Percentiles rank a stretch among this genome's conserved stretches.
Evolutionary conservation across 1,284 basidiomycete genomes (phyloP).

Genomic region (Termitomyces sp.): DNA sequence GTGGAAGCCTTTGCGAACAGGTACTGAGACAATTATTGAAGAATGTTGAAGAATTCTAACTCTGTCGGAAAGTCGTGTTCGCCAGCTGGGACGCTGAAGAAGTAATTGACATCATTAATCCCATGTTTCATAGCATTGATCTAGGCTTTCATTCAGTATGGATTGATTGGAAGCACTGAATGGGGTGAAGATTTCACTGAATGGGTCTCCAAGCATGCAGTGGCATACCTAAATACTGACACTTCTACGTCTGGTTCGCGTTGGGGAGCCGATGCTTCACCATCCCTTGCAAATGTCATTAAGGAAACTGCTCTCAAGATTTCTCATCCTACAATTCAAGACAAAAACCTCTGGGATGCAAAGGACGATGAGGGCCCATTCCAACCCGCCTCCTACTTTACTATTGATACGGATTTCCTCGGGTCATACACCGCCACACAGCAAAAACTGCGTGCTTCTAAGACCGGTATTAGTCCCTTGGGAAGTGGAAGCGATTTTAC

Average conservation of each 20-base stretch:
- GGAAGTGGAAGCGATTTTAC: slow-evolving; percentile 68
- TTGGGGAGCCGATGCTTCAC: slow-evolving; percentile 54
- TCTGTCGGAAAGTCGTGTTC: slow-evolving; percentile 50
- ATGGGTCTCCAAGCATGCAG: slow-evolving; percentile 75
- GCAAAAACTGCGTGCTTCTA: slow-evolving; percentile 19
- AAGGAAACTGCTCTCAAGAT: slow-evolving; percentile 62
- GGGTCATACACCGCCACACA: slow-evolving; percentile 21
- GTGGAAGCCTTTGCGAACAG: slow-evolving; percentile 87
- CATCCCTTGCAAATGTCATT: slow-evolving; percentile 78
- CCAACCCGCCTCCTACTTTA: slow-evolving; percentile 19
- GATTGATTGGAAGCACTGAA: slow-evolving; percentile 84
- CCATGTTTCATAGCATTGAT: slow-evolving; percentile 3
- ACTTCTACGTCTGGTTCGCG: slow-evolving; percentile 63
- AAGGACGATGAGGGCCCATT: slow-evolving; percentile 51
- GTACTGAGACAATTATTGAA: slow-evolving; percentile 18
- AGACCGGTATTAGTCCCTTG: slow-evolving; percentile 32
- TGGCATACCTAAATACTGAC: slow-evolving; percentile 87
- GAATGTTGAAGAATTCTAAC: background rate
- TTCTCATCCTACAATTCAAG: slow-evolving; percentile 54
- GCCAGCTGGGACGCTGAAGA: slow-evolving; percentile 95
- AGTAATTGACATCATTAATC: slow-evolving; percentile 29
- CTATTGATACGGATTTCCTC: slow-evolving; percentile 27
- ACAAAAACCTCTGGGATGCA: slow-evolving; percentile 65
- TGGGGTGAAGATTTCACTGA: slow-evolving; percentile 86
- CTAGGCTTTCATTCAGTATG: slow-evolving; percentile 49